phyloP scores from a whole-genome alignment of 2,329 filamentous ascomycete species.

The Dichotomopilus funicola region DNA sequence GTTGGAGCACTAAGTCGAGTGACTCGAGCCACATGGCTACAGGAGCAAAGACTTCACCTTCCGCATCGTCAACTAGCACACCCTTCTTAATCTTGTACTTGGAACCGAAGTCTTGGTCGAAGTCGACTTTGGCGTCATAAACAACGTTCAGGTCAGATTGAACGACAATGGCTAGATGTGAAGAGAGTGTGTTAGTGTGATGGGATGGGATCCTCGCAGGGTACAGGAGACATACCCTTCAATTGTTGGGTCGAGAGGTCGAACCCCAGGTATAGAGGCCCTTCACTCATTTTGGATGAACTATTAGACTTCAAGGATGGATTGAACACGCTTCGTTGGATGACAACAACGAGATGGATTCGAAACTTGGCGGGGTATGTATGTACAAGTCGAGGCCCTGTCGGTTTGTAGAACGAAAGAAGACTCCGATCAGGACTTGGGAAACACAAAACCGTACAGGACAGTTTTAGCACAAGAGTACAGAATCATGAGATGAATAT shows the following conservation, averaged over 20 bases:
- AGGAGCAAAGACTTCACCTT: constrained; percentile 87
- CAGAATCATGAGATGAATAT: not conserved
- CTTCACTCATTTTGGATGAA: constrained; percentile 25
- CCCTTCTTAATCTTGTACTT: constrained; percentile 82
- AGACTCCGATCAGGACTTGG: too few species aligned
- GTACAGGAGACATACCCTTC: constrained; percentile 55
- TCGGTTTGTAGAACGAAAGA: too few species aligned
- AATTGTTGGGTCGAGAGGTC: constrained; percentile 96
- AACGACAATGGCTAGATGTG: constrained; percentile 65
- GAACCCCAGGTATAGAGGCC: constrained; percentile 79
- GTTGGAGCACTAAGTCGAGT: constrained; percentile 73
- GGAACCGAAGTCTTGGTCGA: constrained; percentile 71
- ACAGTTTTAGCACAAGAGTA: not conserved
- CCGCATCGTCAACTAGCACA: constrained; percentile 71
- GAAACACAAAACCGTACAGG: not conserved
- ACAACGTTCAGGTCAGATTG: constrained; percentile 73
- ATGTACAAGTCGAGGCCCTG: too few species aligned
- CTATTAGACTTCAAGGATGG: not conserved
- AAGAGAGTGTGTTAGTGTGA: not conserved
- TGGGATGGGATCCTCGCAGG: not conserved
- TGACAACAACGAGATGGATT: too few species aligned
- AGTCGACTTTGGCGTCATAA: constrained; percentile 86
- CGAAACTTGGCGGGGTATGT: too few species aligned
- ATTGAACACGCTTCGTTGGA: too few species aligned
- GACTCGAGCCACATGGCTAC: constrained; percentile 94